Conservation (phyloP, 75 land plant species). For the Cunninghamia lanceolata region DNA sequence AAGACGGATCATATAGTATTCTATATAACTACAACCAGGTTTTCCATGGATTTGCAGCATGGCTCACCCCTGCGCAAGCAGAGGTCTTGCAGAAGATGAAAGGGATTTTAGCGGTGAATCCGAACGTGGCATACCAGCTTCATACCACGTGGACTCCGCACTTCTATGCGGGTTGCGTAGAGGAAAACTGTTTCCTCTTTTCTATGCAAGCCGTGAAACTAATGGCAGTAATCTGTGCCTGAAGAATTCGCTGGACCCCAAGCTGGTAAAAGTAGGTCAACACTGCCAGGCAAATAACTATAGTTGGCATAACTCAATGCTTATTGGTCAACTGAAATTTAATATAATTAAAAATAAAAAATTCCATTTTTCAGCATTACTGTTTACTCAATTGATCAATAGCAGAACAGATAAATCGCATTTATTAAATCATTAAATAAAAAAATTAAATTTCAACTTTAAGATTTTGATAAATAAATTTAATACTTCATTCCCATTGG, state of each 20-base stretch:
- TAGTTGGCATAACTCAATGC: no score
- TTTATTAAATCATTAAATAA: no score
- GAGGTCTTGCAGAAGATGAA: slow-evolving; percentile 27
- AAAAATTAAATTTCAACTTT: no score
- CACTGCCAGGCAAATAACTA: no score
- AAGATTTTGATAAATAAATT: no score
- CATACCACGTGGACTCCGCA: slow-evolving; percentile 65
- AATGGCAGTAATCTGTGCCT: slow-evolving; percentile 39
- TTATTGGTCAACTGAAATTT: no score
- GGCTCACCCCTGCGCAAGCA: slow-evolving; percentile 39
- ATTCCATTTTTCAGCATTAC: no score
- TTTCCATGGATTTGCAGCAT: slow-evolving; percentile 78
- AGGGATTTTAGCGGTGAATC: slow-evolving; percentile 50
- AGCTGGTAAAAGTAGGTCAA: slow-evolving; percentile 39
- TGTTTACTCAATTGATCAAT: no score
- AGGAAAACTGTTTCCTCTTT: slow-evolving; percentile 16
- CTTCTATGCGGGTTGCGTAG: slow-evolving; percentile 40
- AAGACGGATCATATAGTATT: slow-evolving; percentile 20
- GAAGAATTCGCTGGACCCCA: slow-evolving; percentile 40
- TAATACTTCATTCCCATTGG: no score
- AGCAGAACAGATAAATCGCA: no score
- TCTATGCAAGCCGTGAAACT: slow-evolving; percentile 25
- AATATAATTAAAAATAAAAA: no score
- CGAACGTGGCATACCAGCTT: slow-evolving; percentile 42
- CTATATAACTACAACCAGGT: slow-evolving; percentile 60